Evolutionary conservation across 2,329 filamentous ascomycete genomes (phyloP).

Genomic region (Orbilia javanica): DNA sequence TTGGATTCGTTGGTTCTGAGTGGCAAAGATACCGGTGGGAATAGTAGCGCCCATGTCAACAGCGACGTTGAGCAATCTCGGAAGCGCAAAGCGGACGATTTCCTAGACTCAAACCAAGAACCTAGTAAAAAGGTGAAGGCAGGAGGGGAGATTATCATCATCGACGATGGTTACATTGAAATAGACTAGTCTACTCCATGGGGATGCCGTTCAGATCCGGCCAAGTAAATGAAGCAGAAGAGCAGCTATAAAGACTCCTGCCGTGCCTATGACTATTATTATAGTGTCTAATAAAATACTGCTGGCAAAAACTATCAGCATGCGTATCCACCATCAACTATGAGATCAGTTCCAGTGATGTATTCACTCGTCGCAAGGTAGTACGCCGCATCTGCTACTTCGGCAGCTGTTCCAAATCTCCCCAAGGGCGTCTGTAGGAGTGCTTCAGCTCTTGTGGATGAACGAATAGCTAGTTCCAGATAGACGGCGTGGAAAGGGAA

Average conservation of each 20-base stretch:
- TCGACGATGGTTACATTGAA: conserved; percentile 72
- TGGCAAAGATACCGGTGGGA: conserved; percentile 60
- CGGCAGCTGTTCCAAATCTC: conserved; percentile 76
- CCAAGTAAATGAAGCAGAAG: not conserved
- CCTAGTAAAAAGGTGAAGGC: conserved; percentile 52
- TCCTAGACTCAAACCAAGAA: conserved; percentile 29
- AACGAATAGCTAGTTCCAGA: conserved; percentile 8
- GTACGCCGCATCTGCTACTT: conserved; percentile 83
- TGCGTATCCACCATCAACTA: conserved; percentile 84
- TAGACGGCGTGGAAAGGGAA: not conserved
- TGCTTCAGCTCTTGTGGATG: conserved; percentile 60
- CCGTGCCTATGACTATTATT: not conserved
- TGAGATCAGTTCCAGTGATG: conserved; percentile 87
- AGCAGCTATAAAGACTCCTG: not conserved
- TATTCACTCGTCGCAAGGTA: conserved; percentile 84
- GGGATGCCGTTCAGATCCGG: not conserved
- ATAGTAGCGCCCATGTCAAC: not conserved
- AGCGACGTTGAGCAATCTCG: conserved; percentile 32
- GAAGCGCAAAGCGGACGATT: conserved; percentile 51
- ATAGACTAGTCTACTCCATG: conserved; percentile 67
- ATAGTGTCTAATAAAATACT: not conserved
- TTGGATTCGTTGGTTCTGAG: conserved; percentile 62
- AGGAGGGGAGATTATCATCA: conserved; percentile 38
- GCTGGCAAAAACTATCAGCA: not conserved
- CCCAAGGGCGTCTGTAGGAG: conserved; percentile 72